Conservation (phyloP, 2,329 filamentous ascomycete species). For the Exophiala dermatitidis region DNA sequence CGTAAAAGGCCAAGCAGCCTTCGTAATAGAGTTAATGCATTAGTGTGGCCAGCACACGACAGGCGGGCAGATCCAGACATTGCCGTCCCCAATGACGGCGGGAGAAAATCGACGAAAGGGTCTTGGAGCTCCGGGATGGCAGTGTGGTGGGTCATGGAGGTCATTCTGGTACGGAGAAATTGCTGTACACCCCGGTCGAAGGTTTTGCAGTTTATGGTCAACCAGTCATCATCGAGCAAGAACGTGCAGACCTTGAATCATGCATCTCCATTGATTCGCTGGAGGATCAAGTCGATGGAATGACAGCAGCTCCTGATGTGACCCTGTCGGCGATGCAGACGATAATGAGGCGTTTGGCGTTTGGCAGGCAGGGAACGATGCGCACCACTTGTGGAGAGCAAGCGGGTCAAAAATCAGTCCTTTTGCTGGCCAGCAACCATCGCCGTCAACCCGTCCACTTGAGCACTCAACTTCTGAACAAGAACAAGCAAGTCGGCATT, state of each 20-base stretch:
- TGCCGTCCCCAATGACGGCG: background rate
- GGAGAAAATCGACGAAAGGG: background rate
- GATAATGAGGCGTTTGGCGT: background rate
- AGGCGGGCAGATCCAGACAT: background rate
- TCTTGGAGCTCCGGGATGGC: background rate
- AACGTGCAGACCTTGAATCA: background rate
- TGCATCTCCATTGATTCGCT: background rate
- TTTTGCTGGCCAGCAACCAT: slow-evolving; percentile 26
- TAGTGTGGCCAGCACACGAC: background rate
- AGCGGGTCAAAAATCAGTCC: slow-evolving; percentile 13
- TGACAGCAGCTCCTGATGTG: background rate
- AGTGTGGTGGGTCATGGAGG: background rate
- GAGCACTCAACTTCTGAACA: slow-evolving; percentile 24
- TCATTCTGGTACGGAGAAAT: background rate
- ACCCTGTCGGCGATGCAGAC: background rate
- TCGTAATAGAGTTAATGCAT: background rate
- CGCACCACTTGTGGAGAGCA: background rate
- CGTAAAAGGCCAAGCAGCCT: background rate
- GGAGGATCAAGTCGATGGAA: background rate
- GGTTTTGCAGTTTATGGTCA: background rate
- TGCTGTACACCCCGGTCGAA: background rate
- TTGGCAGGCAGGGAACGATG: background rate
- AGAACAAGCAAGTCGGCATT: slow-evolving; percentile 23
- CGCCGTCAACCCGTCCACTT: slow-evolving; percentile 27
- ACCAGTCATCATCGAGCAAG: background rate